Evolutionary conservation across 2,329 filamentous ascomycete species (phyloP).

Genomic region (Microcyclosporella mali): DNA sequence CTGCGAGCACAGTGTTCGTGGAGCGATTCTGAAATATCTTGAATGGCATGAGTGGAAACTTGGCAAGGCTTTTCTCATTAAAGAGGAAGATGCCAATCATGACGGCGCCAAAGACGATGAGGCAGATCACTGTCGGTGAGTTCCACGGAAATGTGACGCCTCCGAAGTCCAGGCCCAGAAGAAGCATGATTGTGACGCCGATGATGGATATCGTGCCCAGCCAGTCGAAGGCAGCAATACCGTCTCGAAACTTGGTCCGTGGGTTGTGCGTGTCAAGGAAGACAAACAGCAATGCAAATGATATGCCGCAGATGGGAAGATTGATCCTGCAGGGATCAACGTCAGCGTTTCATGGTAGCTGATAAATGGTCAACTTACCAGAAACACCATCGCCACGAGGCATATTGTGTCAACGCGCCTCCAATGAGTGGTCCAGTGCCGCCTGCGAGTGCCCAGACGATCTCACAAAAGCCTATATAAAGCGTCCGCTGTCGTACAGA

Average conservation of each 20-base stretch:
- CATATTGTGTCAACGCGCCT: conserved; percentile 42
- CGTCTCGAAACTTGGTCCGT: conserved; percentile 43
- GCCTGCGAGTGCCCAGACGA: conserved; percentile 51
- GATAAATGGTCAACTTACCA: conserved; percentile 50
- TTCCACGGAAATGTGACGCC: conserved; percentile 49
- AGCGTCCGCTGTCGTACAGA: conserved; percentile 37
- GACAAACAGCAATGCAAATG: conserved; percentile 45
- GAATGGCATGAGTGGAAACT: conserved; percentile 63
- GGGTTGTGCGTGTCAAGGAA: conserved; percentile 53
- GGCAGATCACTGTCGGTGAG: conserved; percentile 49
- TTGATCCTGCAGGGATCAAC: conserved; percentile 40
- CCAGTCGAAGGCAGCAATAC: conserved; percentile 51
- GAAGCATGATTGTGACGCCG: conserved; percentile 46
- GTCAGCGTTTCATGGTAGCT: conserved; percentile 34
- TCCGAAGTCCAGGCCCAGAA: conserved; percentile 51
- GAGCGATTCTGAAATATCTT: conserved; percentile 53
- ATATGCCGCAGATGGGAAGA: conserved; percentile 44
- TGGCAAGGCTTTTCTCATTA: conserved; percentile 58
- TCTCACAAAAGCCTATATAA: conserved; percentile 38
- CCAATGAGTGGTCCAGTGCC: conserved; percentile 49
- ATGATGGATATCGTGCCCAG: conserved; percentile 49
- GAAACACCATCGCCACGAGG: conserved; percentile 50
- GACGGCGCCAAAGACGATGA: conserved; percentile 47
- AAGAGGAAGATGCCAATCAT: conserved; percentile 51
- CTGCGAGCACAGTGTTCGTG: conserved; percentile 52